phyloP scores from a whole-genome alignment of 495 filamentous ascomycete genomes.

The Aspergillus baeticus region DNA sequence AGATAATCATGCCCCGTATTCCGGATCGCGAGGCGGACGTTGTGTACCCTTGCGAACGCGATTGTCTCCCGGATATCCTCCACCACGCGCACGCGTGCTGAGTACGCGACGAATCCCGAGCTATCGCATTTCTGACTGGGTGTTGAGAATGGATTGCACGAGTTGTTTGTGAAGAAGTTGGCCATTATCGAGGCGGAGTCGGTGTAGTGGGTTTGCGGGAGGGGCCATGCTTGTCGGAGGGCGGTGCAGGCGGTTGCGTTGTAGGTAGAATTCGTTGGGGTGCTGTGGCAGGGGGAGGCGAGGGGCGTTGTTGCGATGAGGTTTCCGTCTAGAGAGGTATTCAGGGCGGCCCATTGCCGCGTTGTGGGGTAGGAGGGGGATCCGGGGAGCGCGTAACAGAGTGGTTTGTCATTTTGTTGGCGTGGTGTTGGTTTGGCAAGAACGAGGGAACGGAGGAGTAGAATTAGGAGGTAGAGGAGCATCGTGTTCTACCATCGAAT shows the following conservation, averaged over 20 bases:
- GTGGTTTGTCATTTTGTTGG: no score
- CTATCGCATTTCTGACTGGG: no score
- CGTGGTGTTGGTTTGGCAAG: no score
- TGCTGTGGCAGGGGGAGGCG: background rate
- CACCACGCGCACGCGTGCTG: background rate
- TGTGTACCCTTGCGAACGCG: conserved; percentile 14
- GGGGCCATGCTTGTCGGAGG: background rate
- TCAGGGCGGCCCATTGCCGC: background rate
- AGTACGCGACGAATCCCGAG: no score
- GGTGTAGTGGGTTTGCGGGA: background rate
- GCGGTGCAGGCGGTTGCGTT: background rate
- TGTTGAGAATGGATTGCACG: background rate
- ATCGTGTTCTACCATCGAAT: no score
- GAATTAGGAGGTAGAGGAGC: no score
- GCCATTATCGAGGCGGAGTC: background rate
- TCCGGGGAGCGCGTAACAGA: no score
- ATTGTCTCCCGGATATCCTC: background rate
- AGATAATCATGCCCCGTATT: conserved; percentile 59
- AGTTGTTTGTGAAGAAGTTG: background rate
- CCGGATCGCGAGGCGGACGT: conserved; percentile 38
- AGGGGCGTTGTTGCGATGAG: background rate
- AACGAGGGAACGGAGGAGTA: no score
- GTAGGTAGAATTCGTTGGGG: no score
- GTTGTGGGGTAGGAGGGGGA: background rate
- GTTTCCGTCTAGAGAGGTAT: background rate